These are phyloP conservation scores for Smittium mucronatum DNA, from an alignment of 371 early-diverging fungal genomes.

Conservation along the genomic window DNA sequence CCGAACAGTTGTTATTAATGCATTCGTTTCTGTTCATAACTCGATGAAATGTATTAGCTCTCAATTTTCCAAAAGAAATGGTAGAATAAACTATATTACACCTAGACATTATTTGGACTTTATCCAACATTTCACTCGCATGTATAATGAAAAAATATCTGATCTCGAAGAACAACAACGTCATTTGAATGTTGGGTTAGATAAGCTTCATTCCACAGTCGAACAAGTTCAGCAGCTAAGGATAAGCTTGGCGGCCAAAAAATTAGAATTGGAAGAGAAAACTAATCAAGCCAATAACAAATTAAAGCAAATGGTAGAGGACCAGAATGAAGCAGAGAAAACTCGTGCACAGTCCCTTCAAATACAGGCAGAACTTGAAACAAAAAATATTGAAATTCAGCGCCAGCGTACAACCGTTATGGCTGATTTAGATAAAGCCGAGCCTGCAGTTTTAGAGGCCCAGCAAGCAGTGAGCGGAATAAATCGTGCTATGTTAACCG, in stretches of 20 bases:
- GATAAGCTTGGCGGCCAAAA: slow-evolving; percentile 74
- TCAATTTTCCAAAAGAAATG: slow-evolving; percentile 67
- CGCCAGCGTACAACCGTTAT: slow-evolving; percentile 70
- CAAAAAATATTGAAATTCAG: slow-evolving; percentile 67
- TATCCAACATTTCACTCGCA: slow-evolving; percentile 79
- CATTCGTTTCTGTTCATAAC: slow-evolving; percentile 84
- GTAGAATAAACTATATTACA: slow-evolving; percentile 73
- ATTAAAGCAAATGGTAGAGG: slow-evolving; percentile 88
- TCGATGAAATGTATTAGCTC: slow-evolving; percentile 77
- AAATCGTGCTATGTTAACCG: slow-evolving; percentile 93
- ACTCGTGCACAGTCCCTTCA: slow-evolving; percentile 71
- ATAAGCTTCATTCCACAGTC: slow-evolving; percentile 92
- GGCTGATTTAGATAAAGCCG: slow-evolving; percentile 84
- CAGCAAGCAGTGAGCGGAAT: slow-evolving; percentile 86
- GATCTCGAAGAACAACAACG: slow-evolving; percentile 96
- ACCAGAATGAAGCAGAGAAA: slow-evolving; percentile 90
- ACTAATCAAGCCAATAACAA: slow-evolving; percentile 86
- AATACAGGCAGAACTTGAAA: slow-evolving; percentile 64
- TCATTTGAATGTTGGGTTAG: slow-evolving; percentile 93
- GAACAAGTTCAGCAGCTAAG: slow-evolving; percentile 89
- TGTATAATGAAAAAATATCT: slow-evolving; percentile 85
- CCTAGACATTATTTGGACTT: slow-evolving; percentile 97
- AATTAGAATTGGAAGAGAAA: slow-evolving; percentile 77
- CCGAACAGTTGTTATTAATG: slow-evolving; percentile 77
- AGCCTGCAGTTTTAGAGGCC: slow-evolving; percentile 94